Evolutionary conservation across 2,329 filamentous ascomycete species (phyloP).

Genomic region (Trichoderma sp.): DNA sequence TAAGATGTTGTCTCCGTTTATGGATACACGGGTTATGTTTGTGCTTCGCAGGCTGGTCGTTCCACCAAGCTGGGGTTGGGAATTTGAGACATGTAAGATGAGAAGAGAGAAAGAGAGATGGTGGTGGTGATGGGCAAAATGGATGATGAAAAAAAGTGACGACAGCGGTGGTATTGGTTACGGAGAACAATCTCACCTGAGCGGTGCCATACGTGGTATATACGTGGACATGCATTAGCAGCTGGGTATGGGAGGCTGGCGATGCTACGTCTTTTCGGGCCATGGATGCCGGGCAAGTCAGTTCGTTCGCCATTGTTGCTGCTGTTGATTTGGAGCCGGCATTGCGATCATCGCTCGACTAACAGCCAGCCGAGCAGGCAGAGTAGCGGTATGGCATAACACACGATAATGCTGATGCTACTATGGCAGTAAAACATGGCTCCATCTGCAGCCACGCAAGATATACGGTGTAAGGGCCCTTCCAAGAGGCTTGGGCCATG

Average conservation of each 20-base stretch:
- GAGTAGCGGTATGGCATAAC: not conserved
- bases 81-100: conserved; percentile 23
- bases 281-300: not conserved
- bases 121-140: conserved; percentile 1
- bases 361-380: not conserved
- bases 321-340: not conserved
- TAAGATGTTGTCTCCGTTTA: not conserved
- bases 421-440: not conserved
- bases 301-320: not conserved
- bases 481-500: not conserved
- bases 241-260: not conserved
- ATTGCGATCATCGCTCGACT: not conserved
- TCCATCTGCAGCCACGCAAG: not conserved
- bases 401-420: not conserved
- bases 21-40: not conserved
- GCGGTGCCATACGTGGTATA: conserved; percentile 11
- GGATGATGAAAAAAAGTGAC: not conserved
- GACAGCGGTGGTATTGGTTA: conserved; percentile 10
- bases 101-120: not conserved
- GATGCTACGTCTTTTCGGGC: conserved; percentile 2
- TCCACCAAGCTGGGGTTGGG: conserved; percentile 12
- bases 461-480: not conserved
- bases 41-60: not conserved
- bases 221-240: not conserved
- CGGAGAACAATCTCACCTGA: conserved; percentile 18